Conservation (phyloP, 768 basidiomycete species). For the Mycena haematopus region DNA sequence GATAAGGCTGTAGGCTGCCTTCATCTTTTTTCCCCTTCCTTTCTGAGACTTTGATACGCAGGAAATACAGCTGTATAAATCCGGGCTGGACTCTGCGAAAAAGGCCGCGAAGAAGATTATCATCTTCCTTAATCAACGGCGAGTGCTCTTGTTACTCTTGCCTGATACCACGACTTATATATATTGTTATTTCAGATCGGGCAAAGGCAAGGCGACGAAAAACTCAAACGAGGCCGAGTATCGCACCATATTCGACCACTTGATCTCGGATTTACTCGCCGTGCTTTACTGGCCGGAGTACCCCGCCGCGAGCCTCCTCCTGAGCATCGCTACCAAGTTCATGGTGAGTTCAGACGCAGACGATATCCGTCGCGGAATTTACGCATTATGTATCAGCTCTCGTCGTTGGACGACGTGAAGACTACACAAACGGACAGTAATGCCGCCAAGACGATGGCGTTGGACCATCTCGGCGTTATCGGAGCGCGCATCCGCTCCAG, state of each 20-base stretch:
- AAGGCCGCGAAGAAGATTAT: constrained; percentile 88
- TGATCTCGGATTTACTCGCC: constrained; percentile 85
- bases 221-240: constrained; percentile 95
- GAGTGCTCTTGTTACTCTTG: not conserved
- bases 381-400: constrained; percentile 55
- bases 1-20: constrained; percentile 60
- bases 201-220: constrained; percentile 87
- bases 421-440: constrained; percentile 74
- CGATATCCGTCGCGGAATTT: not conserved
- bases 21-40: constrained; percentile 3
- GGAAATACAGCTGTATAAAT: constrained; percentile 75
- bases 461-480: constrained; percentile 95
- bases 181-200: constrained; percentile 61
- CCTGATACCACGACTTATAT: not conserved
- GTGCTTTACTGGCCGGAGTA: constrained; percentile 97
- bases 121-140: constrained; percentile 75
- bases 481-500: constrained; percentile 79
- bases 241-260: constrained; percentile 87
- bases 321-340: constrained; percentile 81
- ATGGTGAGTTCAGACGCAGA: constrained; percentile 62
- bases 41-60: constrained; percentile 32
- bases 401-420: constrained; percentile 84
- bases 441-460: constrained; percentile 85
- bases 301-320: constrained; percentile 87
- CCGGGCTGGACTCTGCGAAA: constrained; percentile 80